Percentiles rank a stretch among this genome's conserved stretches.
These are phyloP conservation scores for Termitomyces sp. DNA, from an alignment of 768 basidiomycete species.

Conservation along the genomic window DNA sequence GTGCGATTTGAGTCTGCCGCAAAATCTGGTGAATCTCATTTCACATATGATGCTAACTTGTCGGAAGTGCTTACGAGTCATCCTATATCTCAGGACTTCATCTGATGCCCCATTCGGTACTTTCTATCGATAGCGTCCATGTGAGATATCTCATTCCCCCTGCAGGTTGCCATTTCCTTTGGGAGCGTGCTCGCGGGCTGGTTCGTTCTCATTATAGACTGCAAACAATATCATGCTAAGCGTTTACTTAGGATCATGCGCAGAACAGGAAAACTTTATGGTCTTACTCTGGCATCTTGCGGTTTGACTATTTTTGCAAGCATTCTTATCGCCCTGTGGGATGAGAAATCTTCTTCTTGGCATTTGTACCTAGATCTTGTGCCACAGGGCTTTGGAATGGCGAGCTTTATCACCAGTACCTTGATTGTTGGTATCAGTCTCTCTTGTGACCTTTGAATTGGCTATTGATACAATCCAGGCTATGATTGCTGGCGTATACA, in stretches of 20 bases:
- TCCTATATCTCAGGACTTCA: conserved; percentile 55
- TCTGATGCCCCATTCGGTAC: conserved; percentile 84
- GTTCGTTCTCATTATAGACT: conserved; percentile 31
- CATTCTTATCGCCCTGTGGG: conserved; percentile 61
- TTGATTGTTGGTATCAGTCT: conserved; percentile 55
- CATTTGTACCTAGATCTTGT: conserved; percentile 76
- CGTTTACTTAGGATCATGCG: conserved; percentile 64
- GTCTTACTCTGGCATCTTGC: conserved; percentile 63
- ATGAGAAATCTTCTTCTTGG: conserved; percentile 46
- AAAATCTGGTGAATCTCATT: conserved; percentile 51
- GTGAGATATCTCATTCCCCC: conserved; percentile 12
- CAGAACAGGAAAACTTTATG: conserved; percentile 80
- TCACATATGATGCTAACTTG: conserved; percentile 4
- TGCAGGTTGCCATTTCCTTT: conserved; percentile 68
- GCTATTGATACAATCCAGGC: conserved; percentile 42
- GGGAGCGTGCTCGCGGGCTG: conserved; percentile 90
- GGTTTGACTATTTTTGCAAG: conserved; percentile 54
- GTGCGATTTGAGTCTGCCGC: conserved; percentile 66
- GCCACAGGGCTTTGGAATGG: conserved; percentile 81
- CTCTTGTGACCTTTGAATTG: conserved; percentile 6
- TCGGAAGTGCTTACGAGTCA: conserved; percentile 7
- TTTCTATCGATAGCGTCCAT: conserved; percentile 18
- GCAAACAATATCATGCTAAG: conserved; percentile 6
- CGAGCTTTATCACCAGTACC: conserved; percentile 80
- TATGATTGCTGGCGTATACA: conserved; percentile 77